Evolutionary conservation across 225 moss, liverwort and hornwort genomes (phyloP).

Genomic region (Sphagnum contortum): DNA sequence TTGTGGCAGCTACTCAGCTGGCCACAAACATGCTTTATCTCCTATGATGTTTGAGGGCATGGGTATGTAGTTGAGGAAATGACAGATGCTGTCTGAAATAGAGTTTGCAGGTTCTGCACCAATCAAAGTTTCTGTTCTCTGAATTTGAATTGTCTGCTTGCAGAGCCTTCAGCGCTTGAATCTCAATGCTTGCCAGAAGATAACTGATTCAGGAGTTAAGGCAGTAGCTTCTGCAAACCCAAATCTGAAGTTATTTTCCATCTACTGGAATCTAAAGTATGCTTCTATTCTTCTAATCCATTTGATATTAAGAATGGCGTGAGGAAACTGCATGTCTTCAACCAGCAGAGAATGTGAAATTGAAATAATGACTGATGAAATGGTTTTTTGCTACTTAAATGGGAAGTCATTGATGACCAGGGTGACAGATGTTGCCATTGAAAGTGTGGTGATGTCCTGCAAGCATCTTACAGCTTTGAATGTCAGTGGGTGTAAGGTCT

Average conservation of each 20-base stretch:
- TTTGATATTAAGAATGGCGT: neutral
- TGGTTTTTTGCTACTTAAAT: too few species aligned
- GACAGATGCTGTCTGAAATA: too few species aligned
- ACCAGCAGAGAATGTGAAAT: too few species aligned
- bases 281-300: constrained; percentile 8
- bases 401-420: constrained; percentile 22
- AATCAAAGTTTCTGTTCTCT: too few species aligned
- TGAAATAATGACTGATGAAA: too few species aligned
- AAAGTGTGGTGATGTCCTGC: constrained; percentile 65
- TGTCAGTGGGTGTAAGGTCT: constrained; percentile 97
- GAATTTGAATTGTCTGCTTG: neutral
- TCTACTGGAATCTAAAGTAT: constrained; percentile 96
- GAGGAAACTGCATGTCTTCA: neutral
- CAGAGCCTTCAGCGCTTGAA: constrained; percentile 73
- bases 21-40: too few species aligned
- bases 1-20: too few species aligned
- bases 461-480: constrained; percentile 59
- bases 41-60: too few species aligned
- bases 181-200: constrained; percentile 93
- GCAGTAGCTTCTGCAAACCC: constrained; percentile 69
- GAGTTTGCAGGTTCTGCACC: too few species aligned
- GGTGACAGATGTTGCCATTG: constrained; percentile 73
- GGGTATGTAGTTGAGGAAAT: too few species aligned
- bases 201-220: constrained; percentile 59
- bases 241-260: constrained; percentile 67